phyloP scores from a whole-genome alignment of 306 rosid species.

The Aeschynomene evenia region DNA sequence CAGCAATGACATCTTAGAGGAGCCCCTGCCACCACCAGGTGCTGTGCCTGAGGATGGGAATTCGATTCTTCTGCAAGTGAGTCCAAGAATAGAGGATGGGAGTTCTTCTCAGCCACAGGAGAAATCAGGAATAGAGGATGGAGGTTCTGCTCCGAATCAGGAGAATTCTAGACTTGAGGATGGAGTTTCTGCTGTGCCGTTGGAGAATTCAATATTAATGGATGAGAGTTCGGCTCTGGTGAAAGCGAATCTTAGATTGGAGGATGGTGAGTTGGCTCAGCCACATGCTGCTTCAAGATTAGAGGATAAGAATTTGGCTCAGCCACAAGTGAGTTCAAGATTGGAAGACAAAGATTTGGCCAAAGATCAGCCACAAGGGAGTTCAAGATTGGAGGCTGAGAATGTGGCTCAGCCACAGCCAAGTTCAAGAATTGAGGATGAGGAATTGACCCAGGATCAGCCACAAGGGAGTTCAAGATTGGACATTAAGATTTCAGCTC shows the following conservation, averaged over 20 bases:
- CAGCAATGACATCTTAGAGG: background rate
- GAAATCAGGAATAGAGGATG: background rate
- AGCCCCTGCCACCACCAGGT: background rate
- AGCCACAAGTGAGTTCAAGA: background rate
- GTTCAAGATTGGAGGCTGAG: background rate
- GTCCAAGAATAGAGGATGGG: background rate
- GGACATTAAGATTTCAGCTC: background rate
- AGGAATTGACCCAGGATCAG: background rate
- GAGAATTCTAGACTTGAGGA: background rate
- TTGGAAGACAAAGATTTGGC: background rate
- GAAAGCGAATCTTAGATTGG: background rate
- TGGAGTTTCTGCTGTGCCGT: background rate
- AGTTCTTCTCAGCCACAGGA: background rate
- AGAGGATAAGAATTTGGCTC: slow-evolving; percentile 7
- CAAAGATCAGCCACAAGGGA: background rate
- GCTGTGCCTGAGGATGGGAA: background rate
- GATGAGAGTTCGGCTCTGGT: background rate
- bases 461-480: background rate
- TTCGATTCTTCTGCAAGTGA: background rate
- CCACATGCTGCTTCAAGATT: background rate
- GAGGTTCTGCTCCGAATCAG: background rate
- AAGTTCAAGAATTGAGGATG: slow-evolving; percentile 6
- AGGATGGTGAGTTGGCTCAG: background rate
- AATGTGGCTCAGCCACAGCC: background rate
- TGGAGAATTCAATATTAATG: background rate